Evolutionary conservation across 2,329 filamentous ascomycete genomes (phyloP), one percentile per base, ranked within the genome.

Genomic region (Neophaeococcomyces mojaviensis): DNA sequence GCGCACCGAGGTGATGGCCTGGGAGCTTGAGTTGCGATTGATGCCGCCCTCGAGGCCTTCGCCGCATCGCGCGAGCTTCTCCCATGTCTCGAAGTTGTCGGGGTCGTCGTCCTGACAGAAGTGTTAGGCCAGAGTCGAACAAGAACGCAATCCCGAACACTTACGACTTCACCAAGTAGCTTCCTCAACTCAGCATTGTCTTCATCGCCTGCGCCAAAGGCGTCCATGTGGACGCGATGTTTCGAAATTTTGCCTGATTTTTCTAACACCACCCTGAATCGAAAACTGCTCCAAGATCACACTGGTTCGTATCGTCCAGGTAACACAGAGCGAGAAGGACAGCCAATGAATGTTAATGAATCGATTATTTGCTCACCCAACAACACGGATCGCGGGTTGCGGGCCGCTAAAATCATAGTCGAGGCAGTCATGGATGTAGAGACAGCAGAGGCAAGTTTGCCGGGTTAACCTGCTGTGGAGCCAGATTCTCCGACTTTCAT

Each of bases 71-170:
- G 96, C 82, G 47, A 97, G 79, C 65, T 88, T 90, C 68, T 97
- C 90, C 92, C 92, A 98, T 50, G 79, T 78, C 58, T 96, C 90
- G 60, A 95, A 97, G 61, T 87, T 89, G 65, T 98, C 92, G 10
- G 87, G 78, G 55, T 95, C 86, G 48, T 76, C 74, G 43, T 71
- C 56, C 79, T 82, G 56, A 53, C 28, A 18, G 24, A 31, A 22
- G 35, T 19, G 19, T 44, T 20, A 44, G 31, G 20, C 30, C 6
- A 28, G 16, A 31, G 32, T 7, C 8, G 30, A 33, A 26, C 1
- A 13, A 10, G 16, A 22, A 22, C 15, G 6, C 3, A 5, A 34
- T 30, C 20, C 19, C 12, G 12, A 26, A 43, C 46, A 73, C 83
- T 60, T 76, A 94, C 88, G 60, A 94, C 78, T 61, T 89, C 85